Evolutionary conservation across 2,329 filamentous ascomycete species (phyloP), one percentile per base, ranked within the genome.

Genomic region (Diaporthe humulicola): DNA sequence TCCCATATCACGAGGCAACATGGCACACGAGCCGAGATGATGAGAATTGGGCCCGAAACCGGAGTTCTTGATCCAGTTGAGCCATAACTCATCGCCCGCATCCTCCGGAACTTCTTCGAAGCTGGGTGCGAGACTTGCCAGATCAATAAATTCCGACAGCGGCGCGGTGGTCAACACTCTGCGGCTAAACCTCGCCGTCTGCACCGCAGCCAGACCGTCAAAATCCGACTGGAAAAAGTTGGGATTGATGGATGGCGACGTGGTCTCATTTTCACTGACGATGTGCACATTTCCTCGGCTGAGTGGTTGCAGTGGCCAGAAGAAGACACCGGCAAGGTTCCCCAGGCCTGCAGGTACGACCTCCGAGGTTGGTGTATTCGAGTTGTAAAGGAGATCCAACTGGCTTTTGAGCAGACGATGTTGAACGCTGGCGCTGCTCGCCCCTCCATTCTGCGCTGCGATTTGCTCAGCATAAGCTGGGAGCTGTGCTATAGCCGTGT

Each of bases 231-330:
- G 76, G 45, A 78, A 58, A 15, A 79, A 76, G 0, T 78, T 76
- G 10, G 78, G 77, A n/a, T 71, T 71, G 36, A 79, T 80, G 30
- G 76, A 72, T n/a, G 78, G 77, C 28, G 64, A 33, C 15, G 73
- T 64, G 28, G 78, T 77, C 2, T 77, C 76, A 30, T 78, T 72
- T 12, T 78, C 61, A 3, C 77, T 77, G 25, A 72, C 73, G 45
- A 79, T 78, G 71, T 79, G 77, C 12, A 79, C 74, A 45, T 80
- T 74, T 3, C 78, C 78, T 22, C 78, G 74, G 15, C 77, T 79
- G 9, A 80, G 66, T 17, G 78, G 77, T 69, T 77, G 73, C 12
- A 77, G 74, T 4, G 78, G 78, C 78, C 78, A 79, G 70, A 78
- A 79, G 25, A 66, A 54, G 50, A 54, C 50, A 54, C 50, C 50